phyloP scores from a whole-genome alignment of 257 asterid species.

The Ligustrum vulgare region DNA sequence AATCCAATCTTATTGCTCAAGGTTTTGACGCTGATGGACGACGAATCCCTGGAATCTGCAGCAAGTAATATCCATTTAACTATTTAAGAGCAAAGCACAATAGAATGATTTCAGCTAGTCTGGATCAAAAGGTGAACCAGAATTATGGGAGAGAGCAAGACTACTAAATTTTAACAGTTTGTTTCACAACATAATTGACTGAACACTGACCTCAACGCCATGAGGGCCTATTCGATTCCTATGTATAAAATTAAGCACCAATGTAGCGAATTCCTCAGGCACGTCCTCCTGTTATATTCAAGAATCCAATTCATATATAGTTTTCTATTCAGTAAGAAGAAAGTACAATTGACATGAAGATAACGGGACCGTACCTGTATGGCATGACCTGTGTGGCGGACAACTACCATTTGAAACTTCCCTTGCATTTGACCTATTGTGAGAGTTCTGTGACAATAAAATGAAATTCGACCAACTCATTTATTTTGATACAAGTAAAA shows the following conservation, averaged over 20 bases:
- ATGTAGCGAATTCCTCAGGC: conserved; percentile 79
- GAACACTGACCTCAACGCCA: conserved; percentile 76
- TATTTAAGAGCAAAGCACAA: not conserved
- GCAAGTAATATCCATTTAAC: not conserved
- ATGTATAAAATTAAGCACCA: conserved; percentile 68
- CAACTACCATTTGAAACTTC: conserved; percentile 57
- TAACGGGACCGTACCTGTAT: conserved; percentile 64
- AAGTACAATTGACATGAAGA: conserved; percentile 1
- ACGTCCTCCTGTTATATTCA: conserved; percentile 72
- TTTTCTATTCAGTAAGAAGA: not conserved
- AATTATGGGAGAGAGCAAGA: not conserved
- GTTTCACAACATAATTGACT: not conserved
- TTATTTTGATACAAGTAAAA: not conserved
- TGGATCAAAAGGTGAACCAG: not conserved
- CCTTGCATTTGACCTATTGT: conserved; percentile 67
- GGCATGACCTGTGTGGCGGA: conserved; percentile 94
- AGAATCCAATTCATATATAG: conserved; percentile 19
- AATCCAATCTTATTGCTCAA: not conserved
- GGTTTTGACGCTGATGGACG: conserved; percentile 30
- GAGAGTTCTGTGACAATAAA: conserved; percentile 52
- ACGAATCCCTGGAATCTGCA: conserved; percentile 53
- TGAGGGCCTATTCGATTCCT: conserved; percentile 77
- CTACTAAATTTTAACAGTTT: not conserved
- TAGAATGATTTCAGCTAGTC: not conserved
- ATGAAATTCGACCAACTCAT: not conserved